Conservation (phyloP, 768 basidiomycete species). For the Clitopilus hobsonii region DNA sequence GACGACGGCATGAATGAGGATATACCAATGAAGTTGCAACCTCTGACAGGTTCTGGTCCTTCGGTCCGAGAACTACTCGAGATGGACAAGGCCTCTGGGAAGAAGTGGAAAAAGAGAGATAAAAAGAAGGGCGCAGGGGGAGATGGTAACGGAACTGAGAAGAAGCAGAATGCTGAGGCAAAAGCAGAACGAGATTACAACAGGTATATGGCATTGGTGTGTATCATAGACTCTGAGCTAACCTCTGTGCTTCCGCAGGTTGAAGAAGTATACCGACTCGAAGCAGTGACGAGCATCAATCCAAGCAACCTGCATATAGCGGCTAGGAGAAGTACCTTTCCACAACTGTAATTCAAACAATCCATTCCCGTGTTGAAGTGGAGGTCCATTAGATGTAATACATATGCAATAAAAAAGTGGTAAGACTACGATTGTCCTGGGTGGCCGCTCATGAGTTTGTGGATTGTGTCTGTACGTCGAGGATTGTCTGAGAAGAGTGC, state of each 20-base stretch:
- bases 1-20: constrained; percentile 12
- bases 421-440: constrained; percentile 25
- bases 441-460: constrained; percentile 64
- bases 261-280: constrained; percentile 40
- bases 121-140: constrained; percentile 50
- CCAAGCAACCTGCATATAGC: background rate
- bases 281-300: constrained; percentile 17
- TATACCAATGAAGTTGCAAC: constrained; percentile 53
- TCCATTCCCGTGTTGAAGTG: too few relatives aligned
- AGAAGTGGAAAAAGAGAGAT: constrained; percentile 70
- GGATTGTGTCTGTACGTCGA: constrained; percentile 75
- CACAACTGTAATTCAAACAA: too few relatives aligned
- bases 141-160: constrained; percentile 29
- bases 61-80: constrained; percentile 82
- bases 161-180: constrained; percentile 36
- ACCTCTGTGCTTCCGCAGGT: constrained; percentile 15
- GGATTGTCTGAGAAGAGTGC: constrained; percentile 88
- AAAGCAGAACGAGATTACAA: constrained; percentile 57
- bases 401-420: background rate
- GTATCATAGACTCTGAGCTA: background rate
- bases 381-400: too few relatives aligned
- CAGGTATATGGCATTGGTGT: constrained; percentile 29
- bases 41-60: constrained; percentile 76
- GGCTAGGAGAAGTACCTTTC: too few relatives aligned
- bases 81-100: constrained; percentile 64